A percentile compares a stretch with the other conserved stretches of the same genome.
Evolutionary conservation across 257 asterid species (phyloP).

Genomic region (Lycium ferocissimum): DNA sequence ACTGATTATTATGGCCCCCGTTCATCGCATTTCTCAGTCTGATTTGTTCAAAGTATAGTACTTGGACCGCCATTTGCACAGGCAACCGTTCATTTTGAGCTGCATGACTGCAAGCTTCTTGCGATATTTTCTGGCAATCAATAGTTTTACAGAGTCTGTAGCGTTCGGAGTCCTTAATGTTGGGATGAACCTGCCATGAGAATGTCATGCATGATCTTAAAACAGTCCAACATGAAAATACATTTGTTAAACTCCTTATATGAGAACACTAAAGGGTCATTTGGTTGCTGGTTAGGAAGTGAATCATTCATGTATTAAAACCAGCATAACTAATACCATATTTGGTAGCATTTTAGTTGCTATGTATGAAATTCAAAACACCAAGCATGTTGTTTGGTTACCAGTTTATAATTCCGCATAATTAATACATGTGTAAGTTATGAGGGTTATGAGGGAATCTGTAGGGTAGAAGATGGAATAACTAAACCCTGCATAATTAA

Average conservation of each 20-base stretch:
- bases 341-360: no score
- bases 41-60: slow-evolving; percentile 91
- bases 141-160: slow-evolving; percentile 88
- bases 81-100: slow-evolving; percentile 95
- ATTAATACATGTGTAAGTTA: no score
- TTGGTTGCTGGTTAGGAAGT: no score
- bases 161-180: slow-evolving; percentile 85
- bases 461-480: no score
- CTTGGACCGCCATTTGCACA: slow-evolving; percentile 96
- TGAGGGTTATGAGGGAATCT: no score
- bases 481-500: no score
- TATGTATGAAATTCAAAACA: no score
- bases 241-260: not conserved
- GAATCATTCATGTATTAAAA: no score
- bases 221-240: not conserved
- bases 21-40: slow-evolving; percentile 92
- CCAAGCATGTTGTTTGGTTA: no score
- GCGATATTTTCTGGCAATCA: slow-evolving; percentile 83
- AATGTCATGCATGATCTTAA: slow-evolving; percentile 4
- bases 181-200: slow-evolving; percentile 79
- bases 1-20: slow-evolving; percentile 66
- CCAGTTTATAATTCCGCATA: no score
- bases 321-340: no score
- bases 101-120: slow-evolving; percentile 99
- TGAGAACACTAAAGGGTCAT: not conserved